phyloP scores from a whole-genome alignment of 495 filamentous ascomycete genomes.

The Articulospora tetracladia region DNA sequence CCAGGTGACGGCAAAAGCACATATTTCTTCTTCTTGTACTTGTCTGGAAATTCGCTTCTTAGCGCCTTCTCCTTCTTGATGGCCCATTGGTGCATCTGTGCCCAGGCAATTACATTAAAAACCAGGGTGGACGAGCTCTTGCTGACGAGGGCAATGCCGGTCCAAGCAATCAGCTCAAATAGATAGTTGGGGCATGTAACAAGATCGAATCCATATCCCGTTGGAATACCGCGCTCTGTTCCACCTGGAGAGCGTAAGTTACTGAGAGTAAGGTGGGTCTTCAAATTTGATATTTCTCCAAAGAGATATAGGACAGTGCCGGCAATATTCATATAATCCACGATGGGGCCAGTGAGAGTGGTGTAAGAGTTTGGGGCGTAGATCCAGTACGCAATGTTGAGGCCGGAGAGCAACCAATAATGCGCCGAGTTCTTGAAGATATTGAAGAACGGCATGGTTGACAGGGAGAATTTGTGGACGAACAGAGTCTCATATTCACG shows the following conservation, averaged over 20 bases:
- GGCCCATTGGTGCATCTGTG: slow-evolving; percentile 83
- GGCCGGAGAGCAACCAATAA: slow-evolving; percentile 75
- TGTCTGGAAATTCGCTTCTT: slow-evolving; percentile 81
- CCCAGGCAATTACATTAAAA: slow-evolving; percentile 63
- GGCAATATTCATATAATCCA: slow-evolving; percentile 47
- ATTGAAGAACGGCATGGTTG: slow-evolving; percentile 73
- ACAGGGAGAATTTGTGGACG: slow-evolving; percentile 88
- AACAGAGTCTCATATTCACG: slow-evolving; percentile 92
- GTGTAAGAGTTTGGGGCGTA: slow-evolving; percentile 70
- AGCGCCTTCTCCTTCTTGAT: slow-evolving; percentile 89
- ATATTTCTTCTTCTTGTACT: slow-evolving; percentile 85
- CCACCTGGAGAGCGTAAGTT: slow-evolving; percentile 73
- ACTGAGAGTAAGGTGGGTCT: slow-evolving; percentile 72
- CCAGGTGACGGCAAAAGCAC: slow-evolving; percentile 61
- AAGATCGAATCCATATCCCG: slow-evolving; percentile 75
- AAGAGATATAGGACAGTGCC: slow-evolving; percentile 68
- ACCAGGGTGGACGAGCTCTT: slow-evolving; percentile 70
- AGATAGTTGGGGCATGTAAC: slow-evolving; percentile 98
- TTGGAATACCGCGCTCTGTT: slow-evolving; percentile 82
- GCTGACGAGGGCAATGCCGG: slow-evolving; percentile 70
- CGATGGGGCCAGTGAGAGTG: slow-evolving; percentile 29
- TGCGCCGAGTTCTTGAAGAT: slow-evolving; percentile 79
- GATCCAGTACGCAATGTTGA: slow-evolving; percentile 79
- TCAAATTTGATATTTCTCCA: slow-evolving; percentile 75
- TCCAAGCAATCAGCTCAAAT: slow-evolving; percentile 86